Evolutionary conservation across 106 monocot genomes (phyloP).

Genomic region (Iris macrosiphon): DNA sequence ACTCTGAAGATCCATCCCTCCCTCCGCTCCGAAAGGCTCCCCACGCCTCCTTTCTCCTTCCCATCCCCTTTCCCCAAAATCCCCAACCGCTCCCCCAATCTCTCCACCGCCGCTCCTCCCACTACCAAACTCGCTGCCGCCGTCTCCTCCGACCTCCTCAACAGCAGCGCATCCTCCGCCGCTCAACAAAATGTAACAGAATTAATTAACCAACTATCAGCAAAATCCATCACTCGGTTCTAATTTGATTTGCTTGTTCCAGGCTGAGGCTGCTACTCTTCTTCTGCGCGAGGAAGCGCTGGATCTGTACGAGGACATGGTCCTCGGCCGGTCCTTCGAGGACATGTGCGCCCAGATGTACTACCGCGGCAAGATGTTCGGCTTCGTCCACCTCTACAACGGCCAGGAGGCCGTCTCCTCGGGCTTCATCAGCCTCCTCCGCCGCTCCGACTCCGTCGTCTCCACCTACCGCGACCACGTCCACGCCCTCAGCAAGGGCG

Average conservation of each 20-base stretch:
- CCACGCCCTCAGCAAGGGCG: conserved; percentile 93
- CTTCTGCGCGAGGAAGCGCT: conserved; percentile 51
- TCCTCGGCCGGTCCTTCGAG: conserved; percentile 79
- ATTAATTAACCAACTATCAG: background rate
- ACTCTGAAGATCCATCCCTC: conserved; percentile 19
- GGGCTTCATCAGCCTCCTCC: conserved; percentile 83
- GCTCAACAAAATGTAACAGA: background rate
- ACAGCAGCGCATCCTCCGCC: background rate
- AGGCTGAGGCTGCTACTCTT: too few relatives aligned
- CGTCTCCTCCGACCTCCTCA: conserved; percentile 44
- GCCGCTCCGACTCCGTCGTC: conserved; percentile 52
- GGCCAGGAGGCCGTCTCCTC: conserved; percentile 97
- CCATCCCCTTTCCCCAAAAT: background rate
- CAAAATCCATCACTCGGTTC: too few relatives aligned
- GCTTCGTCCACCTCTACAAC: conserved; percentile 96
- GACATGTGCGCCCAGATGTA: conserved; percentile 99
- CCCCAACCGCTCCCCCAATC: background rate
- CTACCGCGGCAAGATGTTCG: conserved; percentile 98
- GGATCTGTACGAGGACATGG: conserved; percentile 95
- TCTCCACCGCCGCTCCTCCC: background rate
- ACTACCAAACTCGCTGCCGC: too few relatives aligned
- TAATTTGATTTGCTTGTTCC: background rate
- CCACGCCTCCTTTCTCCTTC: background rate
- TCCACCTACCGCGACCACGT: conserved; percentile 98
- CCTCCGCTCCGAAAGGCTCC: background rate